Evolutionary conservation across 176 grass and related monocot species (phyloP).

Genomic region (Carex parvula): DNA sequence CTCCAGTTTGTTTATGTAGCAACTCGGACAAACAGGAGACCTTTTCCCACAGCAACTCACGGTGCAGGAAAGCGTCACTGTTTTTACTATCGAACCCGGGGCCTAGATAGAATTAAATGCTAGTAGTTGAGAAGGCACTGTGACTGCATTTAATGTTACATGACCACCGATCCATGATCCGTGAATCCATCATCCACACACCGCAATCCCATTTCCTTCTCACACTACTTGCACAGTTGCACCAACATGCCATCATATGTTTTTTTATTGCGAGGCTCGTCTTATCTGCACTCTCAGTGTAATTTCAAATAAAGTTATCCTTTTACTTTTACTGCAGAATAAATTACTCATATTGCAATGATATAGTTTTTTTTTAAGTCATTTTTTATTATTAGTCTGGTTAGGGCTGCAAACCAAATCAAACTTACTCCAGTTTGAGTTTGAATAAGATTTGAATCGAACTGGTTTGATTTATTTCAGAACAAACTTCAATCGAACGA

Average conservation of each 20-base stretch:
- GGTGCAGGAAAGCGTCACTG: not conserved
- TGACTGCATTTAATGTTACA: not conserved
- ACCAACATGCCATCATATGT: not conserved
- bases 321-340: not conserved
- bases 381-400: no score
- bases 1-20: not conserved
- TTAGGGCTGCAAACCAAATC: no score
- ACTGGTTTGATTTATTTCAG: no score
- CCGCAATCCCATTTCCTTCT: not conserved
- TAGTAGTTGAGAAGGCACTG: not conserved
- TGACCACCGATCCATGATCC: conserved; percentile 12
- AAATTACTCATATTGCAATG: not conserved
- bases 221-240: not conserved
- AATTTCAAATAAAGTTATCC: not conserved
- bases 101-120: not conserved
- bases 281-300: not conserved
- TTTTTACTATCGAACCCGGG: not conserved
- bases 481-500: no score
- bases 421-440: no score
- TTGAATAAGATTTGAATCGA: no score
- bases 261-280: not conserved
- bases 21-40: not conserved
- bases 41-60: not conserved
- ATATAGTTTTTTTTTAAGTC: no score
- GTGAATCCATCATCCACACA: not conserved